phyloP scores from a whole-genome alignment of 176 grass and related monocot genomes.

The Bothriochloa decipiens region DNA sequence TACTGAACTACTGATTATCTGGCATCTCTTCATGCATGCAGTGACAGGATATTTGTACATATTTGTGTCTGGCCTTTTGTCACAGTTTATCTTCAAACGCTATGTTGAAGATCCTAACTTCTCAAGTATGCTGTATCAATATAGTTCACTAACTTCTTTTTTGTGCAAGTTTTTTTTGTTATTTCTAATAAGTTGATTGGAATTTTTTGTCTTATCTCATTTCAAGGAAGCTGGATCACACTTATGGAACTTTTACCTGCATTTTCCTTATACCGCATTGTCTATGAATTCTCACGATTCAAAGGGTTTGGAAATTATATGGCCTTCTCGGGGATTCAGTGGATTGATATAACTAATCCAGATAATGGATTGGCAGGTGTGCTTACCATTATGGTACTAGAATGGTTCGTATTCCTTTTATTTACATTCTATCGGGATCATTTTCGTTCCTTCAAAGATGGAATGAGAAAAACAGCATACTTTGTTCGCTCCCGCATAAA shows the following conservation, averaged over 20 bases:
- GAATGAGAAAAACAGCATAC: conserved; percentile 41
- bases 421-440: conserved; percentile 60
- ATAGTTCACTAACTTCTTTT: conserved; percentile 20
- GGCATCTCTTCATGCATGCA: conserved; percentile 51
- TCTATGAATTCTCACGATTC: conserved; percentile 72
- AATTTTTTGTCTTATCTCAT: conserved; percentile 31
- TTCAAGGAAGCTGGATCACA: conserved; percentile 73
- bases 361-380: conserved; percentile 64
- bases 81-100: conserved; percentile 51
- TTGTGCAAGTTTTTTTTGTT: neutral
- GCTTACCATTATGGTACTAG: conserved; percentile 70
- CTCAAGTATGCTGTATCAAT: conserved; percentile 56
- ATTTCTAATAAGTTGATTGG: conserved; percentile 20
- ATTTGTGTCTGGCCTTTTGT: conserved; percentile 65
- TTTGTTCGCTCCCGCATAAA: conserved; percentile 3
- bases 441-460: conserved; percentile 51
- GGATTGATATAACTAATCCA: conserved; percentile 61
- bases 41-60: conserved; percentile 86
- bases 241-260: conserved; percentile 82
- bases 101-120: conserved; percentile 70
- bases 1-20: conserved; percentile 25
- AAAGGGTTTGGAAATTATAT: conserved; percentile 31
- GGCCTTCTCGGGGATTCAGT: conserved; percentile 57
- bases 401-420: conserved; percentile 72
- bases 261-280: conserved; percentile 76